These are phyloP conservation scores for Lyophyllum decastes DNA, from an alignment of 768 basidiomycete species.

Conservation along the genomic window DNA sequence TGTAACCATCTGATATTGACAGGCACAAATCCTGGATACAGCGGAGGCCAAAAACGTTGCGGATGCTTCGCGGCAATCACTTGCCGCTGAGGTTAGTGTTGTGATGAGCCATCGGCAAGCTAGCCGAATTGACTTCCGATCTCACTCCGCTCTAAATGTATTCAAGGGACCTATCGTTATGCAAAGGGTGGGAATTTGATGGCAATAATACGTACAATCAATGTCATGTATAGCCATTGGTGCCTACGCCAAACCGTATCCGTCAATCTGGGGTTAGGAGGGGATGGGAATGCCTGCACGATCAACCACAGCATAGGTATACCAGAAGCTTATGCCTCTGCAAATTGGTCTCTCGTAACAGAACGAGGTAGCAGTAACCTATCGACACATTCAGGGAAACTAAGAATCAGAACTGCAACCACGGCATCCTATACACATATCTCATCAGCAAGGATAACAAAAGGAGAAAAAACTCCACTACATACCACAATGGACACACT, in stretches of 20 bases:
- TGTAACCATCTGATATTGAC: constrained; percentile 1
- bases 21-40: too few species aligned
- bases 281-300: neutral
- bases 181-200: too few species aligned
- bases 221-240: neutral
- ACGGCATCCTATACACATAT: constrained; percentile 75
- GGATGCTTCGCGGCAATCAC: too few species aligned
- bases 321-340: neutral
- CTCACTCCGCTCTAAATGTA: too few species aligned
- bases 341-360: neutral
- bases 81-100: too few species aligned
- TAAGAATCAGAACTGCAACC: constrained; percentile 90
- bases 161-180: too few species aligned
- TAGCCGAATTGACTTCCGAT: too few species aligned
- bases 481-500: constrained; percentile 97
- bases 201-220: neutral
- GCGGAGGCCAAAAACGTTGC: too few species aligned
- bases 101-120: too few species aligned
- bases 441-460: constrained; percentile 12
- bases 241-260: neutral
- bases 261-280: neutral
- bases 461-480: constrained; percentile 18
- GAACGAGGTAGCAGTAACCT: neutral
- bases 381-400: neutral
- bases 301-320: neutral